Evolutionary conservation across 495 filamentous ascomycete genomes (phyloP), one percentile per base, ranked within the genome.

Genomic region (Immersiella caudata): DNA sequence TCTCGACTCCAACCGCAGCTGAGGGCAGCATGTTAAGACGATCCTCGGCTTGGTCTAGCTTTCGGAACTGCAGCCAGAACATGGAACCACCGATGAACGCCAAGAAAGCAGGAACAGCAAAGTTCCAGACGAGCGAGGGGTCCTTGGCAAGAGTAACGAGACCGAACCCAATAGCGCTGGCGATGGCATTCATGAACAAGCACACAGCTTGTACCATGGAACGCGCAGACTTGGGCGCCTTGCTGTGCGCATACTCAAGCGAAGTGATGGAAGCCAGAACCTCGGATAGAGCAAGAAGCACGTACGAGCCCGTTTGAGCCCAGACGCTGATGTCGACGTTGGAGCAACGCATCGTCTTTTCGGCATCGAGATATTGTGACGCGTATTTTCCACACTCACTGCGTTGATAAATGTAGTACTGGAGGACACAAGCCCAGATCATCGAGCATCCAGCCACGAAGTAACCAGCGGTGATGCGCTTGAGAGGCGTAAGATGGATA

Each of bases 221-320:
- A 11, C 89, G 84, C 90, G 94, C 92, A 76, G 89, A 92, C 67
- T 81, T 83, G 7, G 92, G 92, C 0, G 92, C 91, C 78, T 94
- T 92, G 71, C 87, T 90, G 75, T 88, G 93, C 6, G 91, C 92
- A 66, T 93, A 85, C 73, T 90, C 88, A 6, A 90, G 80, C 0
- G 78, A 82, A 16, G 87, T 89, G 70, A 91, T 84, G 58, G 83
- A 87, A 0, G 89, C 88, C 67, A 92, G 83, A 67, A 91, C 90
- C 77, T 92, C 90, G n/a, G 87, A 87, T n/a, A 92, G 79, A 67
- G 84, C 90, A 62, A 90, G 86, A 14, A 92, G 78, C 25, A 91
- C 73, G 74, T 93, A 92, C 4, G 85, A 79, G 7, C 84, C 78
- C 11, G 85, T 83, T 73, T 93, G 90, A 0, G 87, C 81, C 82